Evolutionary conservation across 2,329 filamentous ascomycete species (phyloP), one percentile per base, ranked within the genome.

Genomic region (Cladosporium sp.): DNA sequence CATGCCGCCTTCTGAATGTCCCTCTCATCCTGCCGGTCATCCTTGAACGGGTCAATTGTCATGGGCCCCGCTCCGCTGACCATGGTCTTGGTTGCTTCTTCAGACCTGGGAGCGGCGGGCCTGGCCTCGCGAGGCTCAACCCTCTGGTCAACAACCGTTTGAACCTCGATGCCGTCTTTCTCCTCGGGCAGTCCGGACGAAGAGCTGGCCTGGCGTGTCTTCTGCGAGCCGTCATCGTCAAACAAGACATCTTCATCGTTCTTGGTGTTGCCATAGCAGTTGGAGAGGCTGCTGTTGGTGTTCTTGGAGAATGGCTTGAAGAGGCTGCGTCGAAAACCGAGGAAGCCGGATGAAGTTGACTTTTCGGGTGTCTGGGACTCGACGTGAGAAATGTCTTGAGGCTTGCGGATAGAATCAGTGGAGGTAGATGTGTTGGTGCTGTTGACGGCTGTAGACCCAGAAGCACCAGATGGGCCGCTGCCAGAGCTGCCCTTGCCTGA

Each of bases 281-380:
- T 32, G 22, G 43, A 15, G 15, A 47, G 36, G 18, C 36, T 25
- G 45, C 33, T 19, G 25, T 36, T 48, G 8, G 7, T 32, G 45
- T 35, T 16, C 16, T 22, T 40, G 25, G 18, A 48, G 35, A 48
- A 40, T 3, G 36, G 45, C 36, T 40, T 48, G 45, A 48, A 48
- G 13, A 48, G 29, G 5, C 45, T 48, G 45, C 45, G 45, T 22
- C 45, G 45, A 35, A 48, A 40, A n/a, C 45, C 45, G 36, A 48
- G 45, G 7, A 48, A 36, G 27, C 36, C 38, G 27, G 36, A 32
- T 7, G 42, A 27, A 1, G 25, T 4, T 3, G 32, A 7, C 35
- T 35, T 48, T 15, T 27, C 32, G 8, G 30, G 7, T 13, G 35
- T 15, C 11, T 48, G 45, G 2, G 45, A n/a, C 27, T 48, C 45